Conservation (phyloP, 495 filamentous ascomycete genomes). For the Chlorociboria aeruginascens region DNA sequence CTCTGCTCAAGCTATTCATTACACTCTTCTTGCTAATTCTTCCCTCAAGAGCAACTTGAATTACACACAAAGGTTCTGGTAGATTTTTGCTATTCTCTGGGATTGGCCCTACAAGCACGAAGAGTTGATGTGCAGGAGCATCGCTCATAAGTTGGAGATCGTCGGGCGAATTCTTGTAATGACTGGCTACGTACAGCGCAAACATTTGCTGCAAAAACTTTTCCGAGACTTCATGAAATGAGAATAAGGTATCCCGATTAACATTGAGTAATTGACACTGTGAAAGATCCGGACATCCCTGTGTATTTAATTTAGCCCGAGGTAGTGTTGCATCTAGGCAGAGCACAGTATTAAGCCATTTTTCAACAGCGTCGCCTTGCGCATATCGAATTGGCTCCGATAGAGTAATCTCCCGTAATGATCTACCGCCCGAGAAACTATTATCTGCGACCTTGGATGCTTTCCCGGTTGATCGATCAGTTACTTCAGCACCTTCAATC, state of each 20-base stretch:
- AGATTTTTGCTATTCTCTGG: conserved; percentile 63
- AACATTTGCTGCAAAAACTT: conserved; percentile 98
- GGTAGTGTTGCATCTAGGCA: conserved; percentile 88
- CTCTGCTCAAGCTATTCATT: conserved; percentile 74
- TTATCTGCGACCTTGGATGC: conserved; percentile 47
- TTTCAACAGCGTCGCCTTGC: conserved; percentile 81
- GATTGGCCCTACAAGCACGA: conserved; percentile 83
- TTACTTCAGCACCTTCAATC: conserved; percentile 48
- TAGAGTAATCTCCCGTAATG: conserved; percentile 85
- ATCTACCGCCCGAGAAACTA: conserved; percentile 51
- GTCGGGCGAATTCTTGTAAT: conserved; percentile 98
- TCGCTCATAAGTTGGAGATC: conserved; percentile 97
- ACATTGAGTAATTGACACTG: conserved; percentile 85
- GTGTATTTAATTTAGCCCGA: conserved; percentile 53
- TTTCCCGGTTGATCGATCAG: conserved; percentile 62
- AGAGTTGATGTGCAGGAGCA: conserved; percentile 93
- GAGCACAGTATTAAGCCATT: conserved; percentile 90
- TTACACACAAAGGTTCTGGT: conserved; percentile 87
- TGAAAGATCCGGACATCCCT: conserved; percentile 80
- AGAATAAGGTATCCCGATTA: conserved; percentile 95
- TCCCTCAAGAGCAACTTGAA: conserved; percentile 92
- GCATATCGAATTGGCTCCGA: conserved; percentile 92
- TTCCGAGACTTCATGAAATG: conserved; percentile 93
- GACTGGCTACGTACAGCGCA: conserved; percentile 91
- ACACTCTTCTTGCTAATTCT: conserved; percentile 90